Evolutionary conservation across 2,329 filamentous ascomycete species (phyloP).

Genomic region (Penicillium hesseltinei): DNA sequence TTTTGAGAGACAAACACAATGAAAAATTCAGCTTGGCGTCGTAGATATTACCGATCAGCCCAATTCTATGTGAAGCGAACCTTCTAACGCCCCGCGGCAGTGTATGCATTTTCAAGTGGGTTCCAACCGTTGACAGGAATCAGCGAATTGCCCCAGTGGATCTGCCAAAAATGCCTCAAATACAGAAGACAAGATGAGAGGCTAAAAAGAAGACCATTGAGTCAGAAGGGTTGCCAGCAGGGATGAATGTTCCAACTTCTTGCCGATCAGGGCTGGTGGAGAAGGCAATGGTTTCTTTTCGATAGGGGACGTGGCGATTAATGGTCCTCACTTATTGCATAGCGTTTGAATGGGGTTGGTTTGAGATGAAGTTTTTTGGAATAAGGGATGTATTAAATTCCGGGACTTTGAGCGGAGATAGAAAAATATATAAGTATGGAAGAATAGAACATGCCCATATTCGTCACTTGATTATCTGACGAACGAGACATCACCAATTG

Average conservation of each 20-base stretch:
- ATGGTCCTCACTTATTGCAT: too few species aligned
- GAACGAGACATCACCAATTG: neutral
- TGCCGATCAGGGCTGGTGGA: neutral
- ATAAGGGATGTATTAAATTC: neutral
- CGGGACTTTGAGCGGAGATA: neutral
- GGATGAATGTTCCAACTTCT: neutral
- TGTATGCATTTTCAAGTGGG: neutral
- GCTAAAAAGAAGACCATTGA: neutral
- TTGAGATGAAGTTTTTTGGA: neutral
- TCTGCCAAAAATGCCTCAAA: neutral
- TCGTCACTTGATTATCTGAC: neutral
- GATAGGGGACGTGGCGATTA: too few species aligned
- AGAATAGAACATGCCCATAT: neutral
- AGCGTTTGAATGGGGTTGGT: too few species aligned
- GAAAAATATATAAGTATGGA: neutral
- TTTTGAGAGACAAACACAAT: neutral
- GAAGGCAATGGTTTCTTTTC: too few species aligned
- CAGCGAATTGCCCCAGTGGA: neutral
- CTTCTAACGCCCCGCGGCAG: neutral
- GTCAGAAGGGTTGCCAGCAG: too few species aligned
- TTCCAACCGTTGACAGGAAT: neutral
- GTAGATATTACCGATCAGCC: neutral
- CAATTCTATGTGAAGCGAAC: neutral
- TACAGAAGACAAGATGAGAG: neutral
- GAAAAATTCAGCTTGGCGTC: neutral